Evolutionary conservation across 805 yeast species (phyloP), one percentile per base, ranked within the genome.

Genomic region (Ogataea henricii): DNA sequence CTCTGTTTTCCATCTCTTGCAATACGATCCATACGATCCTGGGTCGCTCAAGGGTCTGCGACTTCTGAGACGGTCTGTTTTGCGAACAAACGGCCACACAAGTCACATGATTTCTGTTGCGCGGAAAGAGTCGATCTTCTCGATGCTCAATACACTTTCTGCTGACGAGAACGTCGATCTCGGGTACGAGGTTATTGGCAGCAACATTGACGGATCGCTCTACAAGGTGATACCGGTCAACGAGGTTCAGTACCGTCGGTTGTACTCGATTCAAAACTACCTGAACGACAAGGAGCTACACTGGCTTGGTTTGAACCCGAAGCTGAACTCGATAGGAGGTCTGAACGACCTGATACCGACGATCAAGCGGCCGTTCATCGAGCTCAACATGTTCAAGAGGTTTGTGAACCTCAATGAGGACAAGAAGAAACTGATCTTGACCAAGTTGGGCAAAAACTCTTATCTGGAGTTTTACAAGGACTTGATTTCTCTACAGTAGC

Each of bases 1-100:
- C 40, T 78, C 81, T 20, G 73, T 79, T 7, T 61, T 94, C 20
- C 96, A 88, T 62, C 59, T 92, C 8, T 66, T 89, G 34, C 88
- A 87, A 59, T 94, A 88, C 63, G 96, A 94, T 54, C 98, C 98
- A 0, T 97, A 91, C 52, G 96, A 89, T 60, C 87, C 94, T 0
- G 76, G 77, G 18, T 89, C 97, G 1, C 68, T 82, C 36, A 82
- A 89, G 46, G 98, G 98, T 5, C 88, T 85, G 54, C 72, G 82
- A 51, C 72, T 94, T 44, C 67, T 92, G 13, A 80, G 83, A 46
- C 81, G 82, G 53, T 77, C 91, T 0, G 81, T 87, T 13, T 85
- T 91, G 62, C 82, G 83, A 57, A 68, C 83, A 18, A 89, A 91
- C 56, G 75, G 83, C 13, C 61, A 73, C 4, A 79, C 85, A 2